Percentiles rank a stretch among this genome's conserved stretches.
These are phyloP conservation scores for Russula virescens DNA, from an alignment of 768 basidiomycete genomes.

Conservation along the genomic window DNA sequence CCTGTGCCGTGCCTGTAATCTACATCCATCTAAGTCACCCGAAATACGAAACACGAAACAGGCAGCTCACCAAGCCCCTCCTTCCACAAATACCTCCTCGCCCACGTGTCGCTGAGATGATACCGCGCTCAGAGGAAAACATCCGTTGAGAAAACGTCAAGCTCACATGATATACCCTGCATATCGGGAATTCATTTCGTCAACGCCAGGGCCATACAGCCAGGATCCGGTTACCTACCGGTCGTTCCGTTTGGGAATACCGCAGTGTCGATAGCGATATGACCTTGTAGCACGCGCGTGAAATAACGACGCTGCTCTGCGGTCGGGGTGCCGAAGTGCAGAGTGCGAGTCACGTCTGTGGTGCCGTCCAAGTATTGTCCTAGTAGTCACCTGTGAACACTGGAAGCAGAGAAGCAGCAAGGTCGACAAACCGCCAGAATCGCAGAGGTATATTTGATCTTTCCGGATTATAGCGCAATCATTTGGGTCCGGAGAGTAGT, in stretches of 20 bases:
- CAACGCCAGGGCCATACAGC: background rate
- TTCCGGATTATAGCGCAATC: conserved; percentile 70
- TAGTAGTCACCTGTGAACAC: conserved; percentile 26
- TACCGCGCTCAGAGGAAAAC: background rate
- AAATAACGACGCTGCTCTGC: conserved; percentile 81
- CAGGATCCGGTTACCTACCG: conserved; percentile 38
- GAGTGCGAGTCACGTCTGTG: conserved; percentile 87
- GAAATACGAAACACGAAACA: background rate
- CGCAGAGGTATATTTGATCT: conserved; percentile 76
- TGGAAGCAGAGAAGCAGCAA: background rate
- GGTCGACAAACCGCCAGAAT: conserved; percentile 65
- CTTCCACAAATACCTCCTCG: conserved; percentile 73
- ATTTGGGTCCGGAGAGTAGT: conserved; percentile 76
- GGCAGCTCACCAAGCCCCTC: conserved; percentile 69
- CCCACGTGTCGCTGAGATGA: conserved; percentile 69
- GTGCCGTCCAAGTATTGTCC: conserved; percentile 90
- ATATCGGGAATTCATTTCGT: background rate
- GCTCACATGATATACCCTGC: conserved; percentile 53
- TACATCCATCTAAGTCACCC: conserved; percentile 25
- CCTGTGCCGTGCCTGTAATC: conserved; percentile 88
- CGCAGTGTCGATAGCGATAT: conserved; percentile 82
- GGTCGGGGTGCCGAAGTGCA: conserved; percentile 88
- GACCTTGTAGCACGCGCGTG: conserved; percentile 87
- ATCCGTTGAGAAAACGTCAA: background rate
- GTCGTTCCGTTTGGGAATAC: conserved; percentile 80